Percentiles rank a stretch among this genome's conserved stretches.
These are phyloP conservation scores for Epicoccum sorghinum DNA, from an alignment of 2,329 filamentous ascomycete genomes.

Conservation along the genomic window DNA sequence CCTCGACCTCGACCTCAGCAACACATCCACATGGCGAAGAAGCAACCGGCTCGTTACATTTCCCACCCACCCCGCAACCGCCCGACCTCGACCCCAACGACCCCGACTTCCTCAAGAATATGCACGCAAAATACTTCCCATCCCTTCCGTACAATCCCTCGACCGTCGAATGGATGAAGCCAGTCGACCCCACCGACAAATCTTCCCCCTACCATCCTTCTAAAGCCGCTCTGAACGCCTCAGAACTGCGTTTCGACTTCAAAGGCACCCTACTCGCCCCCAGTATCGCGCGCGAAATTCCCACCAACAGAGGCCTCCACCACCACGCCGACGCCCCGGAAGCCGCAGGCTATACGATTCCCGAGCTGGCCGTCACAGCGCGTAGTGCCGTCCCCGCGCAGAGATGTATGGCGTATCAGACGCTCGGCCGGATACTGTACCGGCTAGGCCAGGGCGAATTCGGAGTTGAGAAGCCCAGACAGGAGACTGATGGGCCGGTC, in stretches of 20 bases:
- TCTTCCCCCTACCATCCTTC: slow-evolving; percentile 81
- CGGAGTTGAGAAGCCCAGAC: slow-evolving; percentile 57
- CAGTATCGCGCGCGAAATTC: slow-evolving; percentile 72
- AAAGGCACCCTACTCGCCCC: slow-evolving; percentile 80
- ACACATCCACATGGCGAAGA: slow-evolving; percentile 73
- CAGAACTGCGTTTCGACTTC: slow-evolving; percentile 88
- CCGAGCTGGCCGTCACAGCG: slow-evolving; percentile 80
- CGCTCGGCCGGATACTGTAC: slow-evolving; percentile 83
- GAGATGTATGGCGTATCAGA: slow-evolving; percentile 89
- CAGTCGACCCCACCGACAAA: slow-evolving; percentile 65
- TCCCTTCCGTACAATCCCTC: slow-evolving; percentile 83
- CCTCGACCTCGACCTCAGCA: slow-evolving; percentile 54
- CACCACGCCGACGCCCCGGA: slow-evolving; percentile 93
- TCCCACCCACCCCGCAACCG: slow-evolving; percentile 60
- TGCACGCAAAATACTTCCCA: slow-evolving; percentile 95
- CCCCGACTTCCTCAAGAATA: slow-evolving; percentile 79
- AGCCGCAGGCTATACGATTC: slow-evolving; percentile 91
- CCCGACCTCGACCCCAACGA: slow-evolving; percentile 84
- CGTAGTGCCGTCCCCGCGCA: slow-evolving; percentile 85
- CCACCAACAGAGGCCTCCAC: slow-evolving; percentile 80
- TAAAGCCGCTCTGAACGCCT: slow-evolving; percentile 72
- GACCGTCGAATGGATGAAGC: slow-evolving; percentile 86
- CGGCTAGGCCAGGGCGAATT: slow-evolving; percentile 77
- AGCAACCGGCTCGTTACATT: slow-evolving; percentile 58
- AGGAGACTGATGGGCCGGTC: slow-evolving; percentile 56